phyloP scores from a whole-genome alignment of 768 basidiomycete species.

The Auricularia sp. region DNA sequence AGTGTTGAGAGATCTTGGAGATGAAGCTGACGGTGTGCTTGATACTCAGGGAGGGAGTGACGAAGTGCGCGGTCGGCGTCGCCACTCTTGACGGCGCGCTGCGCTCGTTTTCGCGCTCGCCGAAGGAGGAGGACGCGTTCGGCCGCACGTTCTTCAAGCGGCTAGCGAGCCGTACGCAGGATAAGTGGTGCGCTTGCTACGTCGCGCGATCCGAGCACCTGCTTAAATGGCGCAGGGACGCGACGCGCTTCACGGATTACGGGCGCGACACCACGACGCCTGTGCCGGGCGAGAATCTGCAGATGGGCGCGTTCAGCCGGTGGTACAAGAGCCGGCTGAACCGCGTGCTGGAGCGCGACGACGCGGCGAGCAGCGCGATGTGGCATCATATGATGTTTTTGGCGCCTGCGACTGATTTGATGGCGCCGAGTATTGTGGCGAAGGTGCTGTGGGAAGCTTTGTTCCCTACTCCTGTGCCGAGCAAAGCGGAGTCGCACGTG shows the following conservation, averaged over 20 bases:
- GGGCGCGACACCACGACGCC: background rate
- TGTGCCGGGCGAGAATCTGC: background rate
- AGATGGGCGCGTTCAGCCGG: background rate
- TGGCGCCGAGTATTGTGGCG: conserved; percentile 13
- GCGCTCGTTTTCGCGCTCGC: background rate
- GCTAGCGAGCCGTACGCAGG: background rate
- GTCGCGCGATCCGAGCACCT: no score
- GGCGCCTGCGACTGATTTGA: conserved; percentile 10
- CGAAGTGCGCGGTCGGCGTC: background rate
- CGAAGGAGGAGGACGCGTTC: background rate
- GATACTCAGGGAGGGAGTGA: background rate
- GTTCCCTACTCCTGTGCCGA: background rate
- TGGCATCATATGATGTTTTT: conserved; percentile 10
- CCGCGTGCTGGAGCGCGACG: conserved; percentile 6
- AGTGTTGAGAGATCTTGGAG: no score
- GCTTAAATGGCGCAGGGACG: background rate
- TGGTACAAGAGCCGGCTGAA: background rate
- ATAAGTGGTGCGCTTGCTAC: background rate
- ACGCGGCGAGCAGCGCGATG: conserved; percentile 7
- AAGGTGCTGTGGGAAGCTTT: conserved; percentile 12
- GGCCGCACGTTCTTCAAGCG: background rate
- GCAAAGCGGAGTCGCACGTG: no score
- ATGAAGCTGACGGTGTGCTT: no score
- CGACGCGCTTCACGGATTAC: background rate
- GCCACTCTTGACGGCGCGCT: background rate